Conservation (phyloP, 2,329 filamentous ascomycete genomes). For the Parafenestella ontariensis region DNA sequence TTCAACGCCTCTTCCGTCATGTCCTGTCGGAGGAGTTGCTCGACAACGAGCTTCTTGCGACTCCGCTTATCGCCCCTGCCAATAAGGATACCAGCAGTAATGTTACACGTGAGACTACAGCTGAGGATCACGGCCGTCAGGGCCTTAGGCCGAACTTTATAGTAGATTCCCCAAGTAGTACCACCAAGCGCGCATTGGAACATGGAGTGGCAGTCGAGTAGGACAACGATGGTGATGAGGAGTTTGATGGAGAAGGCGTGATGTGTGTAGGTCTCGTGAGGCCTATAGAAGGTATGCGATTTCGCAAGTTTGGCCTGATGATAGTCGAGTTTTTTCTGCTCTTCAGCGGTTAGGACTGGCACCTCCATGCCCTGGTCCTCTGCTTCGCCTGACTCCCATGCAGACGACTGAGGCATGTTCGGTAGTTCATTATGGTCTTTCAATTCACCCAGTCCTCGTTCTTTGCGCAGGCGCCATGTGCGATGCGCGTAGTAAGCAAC, state of each 20-base stretch:
- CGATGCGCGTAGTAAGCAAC: conserved; percentile 74
- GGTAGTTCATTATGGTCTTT: conserved; percentile 75
- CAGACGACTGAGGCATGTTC: conserved; percentile 48
- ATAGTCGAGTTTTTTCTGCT: conserved; percentile 74
- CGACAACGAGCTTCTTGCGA: conserved; percentile 83
- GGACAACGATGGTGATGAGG: conserved; percentile 75
- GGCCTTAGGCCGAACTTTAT: conserved; percentile 71
- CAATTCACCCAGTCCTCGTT: conserved; percentile 66
- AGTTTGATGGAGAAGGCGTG: conserved; percentile 77
- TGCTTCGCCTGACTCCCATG: conserved; percentile 50
- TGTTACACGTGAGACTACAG: conserved; percentile 78
- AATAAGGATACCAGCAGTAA: conserved; percentile 78
- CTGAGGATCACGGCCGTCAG: conserved; percentile 84
- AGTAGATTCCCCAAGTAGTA: conserved; percentile 80
- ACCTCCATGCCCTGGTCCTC: conserved; percentile 47
- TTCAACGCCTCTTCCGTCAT: conserved; percentile 71
- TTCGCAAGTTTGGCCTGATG: conserved; percentile 81
- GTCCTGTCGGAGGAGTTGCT: conserved; percentile 76
- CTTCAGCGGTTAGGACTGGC: conserved; percentile 67
- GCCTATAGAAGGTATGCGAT: conserved; percentile 88
- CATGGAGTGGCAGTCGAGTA: conserved; percentile 80
- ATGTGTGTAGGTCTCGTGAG: conserved; percentile 85
- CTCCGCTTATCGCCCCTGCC: conserved; percentile 76
- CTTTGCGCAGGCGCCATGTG: conserved; percentile 70
- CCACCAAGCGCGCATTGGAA: conserved; percentile 81